phyloP scores from a whole-genome alignment of 2,329 filamentous ascomycete species.

The Claviceps sp. region DNA sequence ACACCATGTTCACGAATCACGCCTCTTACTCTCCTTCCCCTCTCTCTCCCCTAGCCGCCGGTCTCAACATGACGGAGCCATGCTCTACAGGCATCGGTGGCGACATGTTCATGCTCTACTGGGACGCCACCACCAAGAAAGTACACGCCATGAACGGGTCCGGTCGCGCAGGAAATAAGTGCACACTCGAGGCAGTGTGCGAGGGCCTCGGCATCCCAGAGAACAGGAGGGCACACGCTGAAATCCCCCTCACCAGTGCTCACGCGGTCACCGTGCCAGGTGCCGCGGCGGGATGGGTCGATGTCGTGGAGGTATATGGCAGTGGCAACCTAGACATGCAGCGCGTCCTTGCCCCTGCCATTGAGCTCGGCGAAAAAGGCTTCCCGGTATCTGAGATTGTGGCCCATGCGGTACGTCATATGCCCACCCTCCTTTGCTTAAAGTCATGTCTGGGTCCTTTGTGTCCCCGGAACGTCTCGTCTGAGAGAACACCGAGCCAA shows the following conservation, averaged over 20 bases:
- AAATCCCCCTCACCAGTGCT: constrained; percentile 62
- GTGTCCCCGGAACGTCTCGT: too few relatives aligned
- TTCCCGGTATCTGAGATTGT: constrained; percentile 80
- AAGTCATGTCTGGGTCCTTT: too few relatives aligned
- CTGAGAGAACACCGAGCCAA: too few relatives aligned
- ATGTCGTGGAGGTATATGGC: constrained; percentile 76
- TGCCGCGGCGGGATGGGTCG: constrained; percentile 85
- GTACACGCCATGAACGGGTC: constrained; percentile 86
- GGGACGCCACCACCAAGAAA: constrained; percentile 67
- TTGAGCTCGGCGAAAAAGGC: constrained; percentile 73
- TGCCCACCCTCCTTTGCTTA: not conserved
- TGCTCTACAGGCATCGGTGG: constrained; percentile 89
- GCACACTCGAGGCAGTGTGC: constrained; percentile 56
- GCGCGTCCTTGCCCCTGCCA: constrained; percentile 70
- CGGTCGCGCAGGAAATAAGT: constrained; percentile 62
- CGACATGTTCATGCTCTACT: constrained; percentile 94
- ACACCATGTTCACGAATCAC: too few relatives aligned
- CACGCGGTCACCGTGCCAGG: constrained; percentile 81
- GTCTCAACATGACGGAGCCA: constrained; percentile 86
- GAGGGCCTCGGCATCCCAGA: constrained; percentile 52
- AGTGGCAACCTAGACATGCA: constrained; percentile 69
- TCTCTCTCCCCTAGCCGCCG: constrained; percentile 48
- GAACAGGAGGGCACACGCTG: constrained; percentile 27
- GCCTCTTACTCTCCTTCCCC: not conserved
- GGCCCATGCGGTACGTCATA: constrained; percentile 46